These are phyloP conservation scores for Lumnitzera littorea DNA, from an alignment of 345 rosid genomes.

Conservation along the genomic window DNA sequence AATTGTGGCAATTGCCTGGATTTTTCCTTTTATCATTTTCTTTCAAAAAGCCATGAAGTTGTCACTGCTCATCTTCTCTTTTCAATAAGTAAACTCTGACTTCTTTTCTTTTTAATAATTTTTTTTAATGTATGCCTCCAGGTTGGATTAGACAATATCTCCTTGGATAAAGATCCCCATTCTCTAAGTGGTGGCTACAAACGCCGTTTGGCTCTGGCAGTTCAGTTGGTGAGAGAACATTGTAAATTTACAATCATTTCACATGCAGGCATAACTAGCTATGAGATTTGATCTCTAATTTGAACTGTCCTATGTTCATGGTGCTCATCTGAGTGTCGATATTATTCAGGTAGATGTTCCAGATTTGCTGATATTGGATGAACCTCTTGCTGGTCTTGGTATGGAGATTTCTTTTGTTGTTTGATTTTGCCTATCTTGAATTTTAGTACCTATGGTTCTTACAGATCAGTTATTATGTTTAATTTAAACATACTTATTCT, in stretches of 20 bases:
- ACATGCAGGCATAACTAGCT: no score
- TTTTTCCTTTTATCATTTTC: neutral
- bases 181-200: conserved; percentile 92
- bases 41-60: neutral
- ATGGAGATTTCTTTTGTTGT: conserved; percentile 18
- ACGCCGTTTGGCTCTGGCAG: conserved; percentile 86
- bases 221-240: conserved; percentile 60
- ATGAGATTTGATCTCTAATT: no score
- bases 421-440: no score
- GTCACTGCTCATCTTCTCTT: neutral
- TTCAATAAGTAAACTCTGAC: conserved; percentile 1
- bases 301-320: no score
- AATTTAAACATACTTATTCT: neutral
- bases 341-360: conserved; percentile 74
- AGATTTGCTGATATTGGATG: conserved; percentile 77
- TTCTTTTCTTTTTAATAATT: neutral
- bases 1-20: conserved; percentile 1
- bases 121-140: conserved; percentile 17
- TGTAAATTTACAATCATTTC: neutral
- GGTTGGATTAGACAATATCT: conserved; percentile 80
- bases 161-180: conserved; percentile 82
- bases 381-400: conserved; percentile 98
- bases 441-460: no score
- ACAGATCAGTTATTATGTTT: neutral
- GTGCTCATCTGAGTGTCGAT: neutral